These are phyloP conservation scores for Lepiota brunneoincarnata DNA, from an alignment of 768 basidiomycete species.

Conservation along the genomic window DNA sequence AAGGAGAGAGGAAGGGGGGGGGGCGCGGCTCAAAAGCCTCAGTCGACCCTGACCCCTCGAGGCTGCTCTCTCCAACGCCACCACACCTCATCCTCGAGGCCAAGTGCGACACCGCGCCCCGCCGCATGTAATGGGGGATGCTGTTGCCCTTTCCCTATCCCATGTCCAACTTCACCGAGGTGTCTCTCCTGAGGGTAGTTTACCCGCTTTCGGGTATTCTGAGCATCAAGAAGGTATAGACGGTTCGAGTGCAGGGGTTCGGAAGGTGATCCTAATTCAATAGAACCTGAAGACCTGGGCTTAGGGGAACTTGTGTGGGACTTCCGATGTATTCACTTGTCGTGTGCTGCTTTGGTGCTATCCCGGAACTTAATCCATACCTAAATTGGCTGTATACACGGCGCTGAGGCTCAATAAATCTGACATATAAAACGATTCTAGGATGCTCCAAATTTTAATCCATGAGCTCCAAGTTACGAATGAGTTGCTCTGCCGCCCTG, in stretches of 20 bases:
- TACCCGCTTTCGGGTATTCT: not conserved
- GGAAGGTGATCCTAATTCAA: not conserved
- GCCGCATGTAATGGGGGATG: not conserved
- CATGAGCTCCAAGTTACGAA: not conserved
- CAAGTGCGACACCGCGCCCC: not conserved
- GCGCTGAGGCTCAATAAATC: no score
- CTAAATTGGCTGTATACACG: no score
- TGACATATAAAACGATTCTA: not conserved
- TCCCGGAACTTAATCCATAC: not conserved
- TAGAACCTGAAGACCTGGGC: slow-evolving; percentile 7
- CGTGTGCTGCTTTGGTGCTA: not conserved
- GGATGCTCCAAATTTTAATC: not conserved
- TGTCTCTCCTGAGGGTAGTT: not conserved
- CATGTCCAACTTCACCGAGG: not conserved
- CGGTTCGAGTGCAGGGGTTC: not conserved
- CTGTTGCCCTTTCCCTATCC: not conserved
- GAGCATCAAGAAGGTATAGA: not conserved
- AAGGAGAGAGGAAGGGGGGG: no score
- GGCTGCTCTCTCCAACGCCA: not conserved
- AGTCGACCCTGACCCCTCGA: no score
- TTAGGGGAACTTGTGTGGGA: not conserved
- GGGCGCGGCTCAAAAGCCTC: no score
- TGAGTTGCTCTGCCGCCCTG: slow-evolving; percentile 4
- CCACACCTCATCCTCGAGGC: slow-evolving; percentile 6
- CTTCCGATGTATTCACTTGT: not conserved